Conservation (phyloP, 2,329 filamentous ascomycete genomes). For the Fusarium scirpi region DNA sequence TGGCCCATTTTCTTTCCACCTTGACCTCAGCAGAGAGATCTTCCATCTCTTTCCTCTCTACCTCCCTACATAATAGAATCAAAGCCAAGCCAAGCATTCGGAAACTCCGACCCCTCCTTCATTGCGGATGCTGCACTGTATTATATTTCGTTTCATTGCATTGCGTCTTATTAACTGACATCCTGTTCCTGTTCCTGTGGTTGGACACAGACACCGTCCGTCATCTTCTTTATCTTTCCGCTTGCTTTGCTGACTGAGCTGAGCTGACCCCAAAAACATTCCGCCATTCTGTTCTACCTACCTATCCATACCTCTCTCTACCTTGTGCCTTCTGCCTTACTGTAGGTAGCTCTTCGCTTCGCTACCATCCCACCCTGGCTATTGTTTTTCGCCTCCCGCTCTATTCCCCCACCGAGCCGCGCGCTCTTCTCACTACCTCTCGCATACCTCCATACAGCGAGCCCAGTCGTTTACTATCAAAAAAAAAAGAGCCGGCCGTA, state of each 20-base stretch:
- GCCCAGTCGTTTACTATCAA: not conserved
- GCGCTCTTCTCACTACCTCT: constrained; percentile 9
- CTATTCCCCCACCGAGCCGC: constrained; percentile 1
- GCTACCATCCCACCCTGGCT: not conserved
- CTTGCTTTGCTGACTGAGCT: constrained; percentile 37
- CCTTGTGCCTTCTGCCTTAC: not conserved
- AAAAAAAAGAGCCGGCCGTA: not conserved
- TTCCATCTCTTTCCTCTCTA: constrained; percentile 18
- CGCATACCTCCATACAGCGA: constrained; percentile 2
- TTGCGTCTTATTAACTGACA: not conserved
- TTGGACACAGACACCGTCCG: constrained; percentile 8
- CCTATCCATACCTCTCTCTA: not conserved
- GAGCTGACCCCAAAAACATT: constrained; percentile 18
- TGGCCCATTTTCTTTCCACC: constrained; percentile 15
- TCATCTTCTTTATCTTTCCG: constrained; percentile 25
- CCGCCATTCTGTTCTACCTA: constrained; percentile 2
- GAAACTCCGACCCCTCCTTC: constrained; percentile 27
- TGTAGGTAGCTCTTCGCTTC: constrained; percentile 12
- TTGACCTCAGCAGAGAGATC: constrained; percentile 4
- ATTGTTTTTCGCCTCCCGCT: constrained; percentile 10
- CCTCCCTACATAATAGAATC: constrained; percentile 4
- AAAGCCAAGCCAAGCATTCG: constrained; percentile 22
- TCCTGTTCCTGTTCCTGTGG: not conserved
- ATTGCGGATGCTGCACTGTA: not conserved
- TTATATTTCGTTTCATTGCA: not conserved